Conservation (phyloP, 208 protist species). For the Trypanosomatidae sp. region DNA sequence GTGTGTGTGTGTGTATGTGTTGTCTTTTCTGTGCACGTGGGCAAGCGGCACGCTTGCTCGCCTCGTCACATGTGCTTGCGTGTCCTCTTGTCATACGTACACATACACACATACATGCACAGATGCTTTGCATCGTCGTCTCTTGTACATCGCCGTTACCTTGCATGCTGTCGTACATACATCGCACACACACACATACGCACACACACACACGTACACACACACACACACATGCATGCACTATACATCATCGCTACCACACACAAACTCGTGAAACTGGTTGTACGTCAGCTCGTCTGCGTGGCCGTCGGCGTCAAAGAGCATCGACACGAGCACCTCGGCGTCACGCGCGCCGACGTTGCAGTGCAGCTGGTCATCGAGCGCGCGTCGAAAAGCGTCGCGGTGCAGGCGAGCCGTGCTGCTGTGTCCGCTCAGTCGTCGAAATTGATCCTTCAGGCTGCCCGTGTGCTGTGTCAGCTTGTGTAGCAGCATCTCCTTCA, state of each 20-base stretch:
- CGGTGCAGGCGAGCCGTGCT: slow-evolving; percentile 55
- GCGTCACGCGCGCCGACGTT: slow-evolving; percentile 61
- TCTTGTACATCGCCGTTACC: too few relatives aligned
- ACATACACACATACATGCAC: neutral
- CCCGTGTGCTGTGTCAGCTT: slow-evolving; percentile 75
- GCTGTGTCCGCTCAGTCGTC: slow-evolving; percentile 54
- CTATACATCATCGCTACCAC: slow-evolving; percentile 4
- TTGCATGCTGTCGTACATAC: neutral
- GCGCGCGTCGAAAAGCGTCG: slow-evolving; percentile 46
- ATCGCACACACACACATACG: neutral
- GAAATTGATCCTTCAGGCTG: slow-evolving; percentile 68
- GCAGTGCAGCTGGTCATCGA: slow-evolving; percentile 76
- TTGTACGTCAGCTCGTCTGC: slow-evolving; percentile 77
- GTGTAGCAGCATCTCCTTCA: slow-evolving; percentile 48
- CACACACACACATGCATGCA: neutral
- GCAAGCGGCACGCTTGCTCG: too few relatives aligned
- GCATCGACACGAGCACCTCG: slow-evolving; percentile 61
- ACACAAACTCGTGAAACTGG: slow-evolving; percentile 79
- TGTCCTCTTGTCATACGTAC: neutral
- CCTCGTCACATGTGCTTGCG: too few relatives aligned
- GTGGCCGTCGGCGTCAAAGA: slow-evolving; percentile 67
- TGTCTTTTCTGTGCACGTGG: too few relatives aligned
- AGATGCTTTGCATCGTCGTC: neutral
- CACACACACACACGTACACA: neutral
- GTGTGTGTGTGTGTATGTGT: too few relatives aligned